Percentiles rank a stretch among this genome's conserved stretches.
These are phyloP conservation scores for Boletus subparvulus DNA, from an alignment of 768 basidiomycete species.

Conservation along the genomic window DNA sequence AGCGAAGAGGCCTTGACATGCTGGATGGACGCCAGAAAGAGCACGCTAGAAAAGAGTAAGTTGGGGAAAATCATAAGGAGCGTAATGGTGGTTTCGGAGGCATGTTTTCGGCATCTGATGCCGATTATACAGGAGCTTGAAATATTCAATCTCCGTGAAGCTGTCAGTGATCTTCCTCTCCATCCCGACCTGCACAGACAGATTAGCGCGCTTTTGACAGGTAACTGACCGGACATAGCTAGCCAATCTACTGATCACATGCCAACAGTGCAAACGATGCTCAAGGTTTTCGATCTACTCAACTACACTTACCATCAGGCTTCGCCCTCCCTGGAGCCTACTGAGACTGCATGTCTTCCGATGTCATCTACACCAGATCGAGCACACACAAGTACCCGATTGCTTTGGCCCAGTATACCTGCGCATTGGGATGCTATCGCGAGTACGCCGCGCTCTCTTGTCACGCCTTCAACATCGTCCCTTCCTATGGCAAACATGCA, in stretches of 20 bases:
- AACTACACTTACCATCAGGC: conserved; percentile 5
- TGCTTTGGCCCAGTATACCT: neutral
- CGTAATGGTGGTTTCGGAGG: neutral
- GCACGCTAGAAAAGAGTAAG: conserved; percentile 18
- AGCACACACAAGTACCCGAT: neutral
- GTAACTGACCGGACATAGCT: conserved; percentile 4
- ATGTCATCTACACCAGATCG: conserved; percentile 17
- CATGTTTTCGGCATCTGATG: conserved; percentile 22
- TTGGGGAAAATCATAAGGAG: conserved; percentile 23
- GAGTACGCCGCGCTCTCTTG: conserved; percentile 9
- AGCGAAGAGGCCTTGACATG: conserved; percentile 60
- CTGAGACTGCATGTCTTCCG: neutral
- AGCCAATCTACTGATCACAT: neutral
- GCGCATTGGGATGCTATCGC: neutral
- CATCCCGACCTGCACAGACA: neutral
- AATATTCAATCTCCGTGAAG: conserved; percentile 17
- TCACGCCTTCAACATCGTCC: conserved; percentile 15
- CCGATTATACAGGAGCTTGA: conserved; percentile 18
- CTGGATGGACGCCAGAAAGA: conserved; percentile 34
- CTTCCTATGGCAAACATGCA: conserved; percentile 5
- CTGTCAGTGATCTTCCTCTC: neutral
- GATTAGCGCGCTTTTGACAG: conserved; percentile 15
- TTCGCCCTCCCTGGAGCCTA: neutral
- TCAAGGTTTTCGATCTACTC: conserved; percentile 9
- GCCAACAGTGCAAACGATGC: neutral